phyloP scores from a whole-genome alignment of 495 filamentous ascomycete genomes.

The Clohesyomyces aquaticus region DNA sequence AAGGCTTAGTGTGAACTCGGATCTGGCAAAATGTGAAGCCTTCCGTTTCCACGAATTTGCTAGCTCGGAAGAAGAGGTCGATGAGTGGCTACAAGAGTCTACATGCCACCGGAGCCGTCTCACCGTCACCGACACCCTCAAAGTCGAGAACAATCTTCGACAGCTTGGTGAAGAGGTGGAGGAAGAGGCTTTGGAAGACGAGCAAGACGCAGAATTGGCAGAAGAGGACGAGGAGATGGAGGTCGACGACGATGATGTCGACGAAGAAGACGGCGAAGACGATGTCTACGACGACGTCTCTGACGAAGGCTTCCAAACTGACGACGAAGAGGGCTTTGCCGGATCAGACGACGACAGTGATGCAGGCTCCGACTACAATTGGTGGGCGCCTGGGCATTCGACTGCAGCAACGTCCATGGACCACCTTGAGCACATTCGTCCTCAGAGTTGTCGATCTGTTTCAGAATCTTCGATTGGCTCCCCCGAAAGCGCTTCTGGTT shows the following conservation, averaged over 20 bases:
- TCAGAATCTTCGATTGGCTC: conserved; percentile 72
- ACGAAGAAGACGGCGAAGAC: conserved; percentile 59
- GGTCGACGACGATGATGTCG: conserved; percentile 54
- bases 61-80: conserved; percentile 74
- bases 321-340: conserved; percentile 92
- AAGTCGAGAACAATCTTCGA: conserved; percentile 87
- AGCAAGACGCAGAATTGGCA: conserved; percentile 32
- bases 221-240: conserved; percentile 50
- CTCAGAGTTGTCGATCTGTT: conserved; percentile 53
- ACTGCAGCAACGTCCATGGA: conserved; percentile 61
- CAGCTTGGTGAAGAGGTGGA: conserved; percentile 88
- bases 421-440: conserved; percentile 54
- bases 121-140: conserved; percentile 85
- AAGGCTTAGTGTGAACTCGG: conserved; percentile 51
- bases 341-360: conserved; percentile 85
- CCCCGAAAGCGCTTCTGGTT: conserved; percentile 51
- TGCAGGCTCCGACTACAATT: conserved; percentile 69
- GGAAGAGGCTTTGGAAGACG: conserved; percentile 70
- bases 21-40: conserved; percentile 67
- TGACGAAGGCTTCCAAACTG: conserved; percentile 79
- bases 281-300: conserved; percentile 62
- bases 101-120: conserved; percentile 66
- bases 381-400: conserved; percentile 74
- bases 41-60: conserved; percentile 93
- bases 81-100: conserved; percentile 81